Percentiles rank a stretch among this genome's conserved stretches.
Conservation (phyloP, 192 early-diverging fungal genomes). For the Martensiomyces pterosporus region DNA sequence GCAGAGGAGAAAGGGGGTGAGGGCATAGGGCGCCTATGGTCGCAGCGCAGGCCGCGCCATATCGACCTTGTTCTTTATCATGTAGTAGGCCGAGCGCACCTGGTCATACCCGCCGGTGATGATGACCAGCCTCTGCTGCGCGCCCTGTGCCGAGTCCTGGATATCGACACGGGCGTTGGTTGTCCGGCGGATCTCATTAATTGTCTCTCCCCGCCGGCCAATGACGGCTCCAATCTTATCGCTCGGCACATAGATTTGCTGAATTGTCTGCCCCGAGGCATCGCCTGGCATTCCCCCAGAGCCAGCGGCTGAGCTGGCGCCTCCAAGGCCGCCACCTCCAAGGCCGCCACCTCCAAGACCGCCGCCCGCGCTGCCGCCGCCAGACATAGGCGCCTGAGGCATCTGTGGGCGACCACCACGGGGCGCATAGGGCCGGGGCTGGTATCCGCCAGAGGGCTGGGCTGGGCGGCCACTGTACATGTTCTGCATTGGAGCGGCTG, state of each 20-base stretch:
- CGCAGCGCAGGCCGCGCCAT: slow-evolving; percentile 21
- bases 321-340: slow-evolving; percentile 6
- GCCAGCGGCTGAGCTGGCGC: neutral
- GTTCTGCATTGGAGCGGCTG: slow-evolving; percentile 16
- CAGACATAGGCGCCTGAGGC: neutral
- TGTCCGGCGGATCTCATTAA: slow-evolving; percentile 39
- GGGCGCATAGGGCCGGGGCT: slow-evolving; percentile 13
- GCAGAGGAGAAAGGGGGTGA: slow-evolving; percentile 5
- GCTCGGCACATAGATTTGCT: slow-evolving; percentile 47
- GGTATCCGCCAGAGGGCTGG: slow-evolving; percentile 7
- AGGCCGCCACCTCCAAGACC: slow-evolving; percentile 4
- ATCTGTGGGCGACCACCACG: slow-evolving; percentile 17
- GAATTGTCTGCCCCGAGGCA: slow-evolving; percentile 33
- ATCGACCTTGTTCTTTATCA: slow-evolving; percentile 45
- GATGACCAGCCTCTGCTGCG: slow-evolving; percentile 39
- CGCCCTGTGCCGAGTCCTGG: slow-evolving; percentile 41
- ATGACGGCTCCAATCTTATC: slow-evolving; percentile 47
- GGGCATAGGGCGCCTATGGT: neutral
- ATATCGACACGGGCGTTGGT: slow-evolving; percentile 46
- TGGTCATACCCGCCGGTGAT: slow-evolving; percentile 47
- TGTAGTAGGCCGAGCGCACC: slow-evolving; percentile 42
- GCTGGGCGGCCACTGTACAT: slow-evolving; percentile 20
- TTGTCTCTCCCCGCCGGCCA: slow-evolving; percentile 48
- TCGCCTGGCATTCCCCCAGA: slow-evolving; percentile 5
- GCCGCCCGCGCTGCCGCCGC: no score